Conservation (phyloP, 1,139 yeast species). For the Sporopachydermia cereana region DNA sequence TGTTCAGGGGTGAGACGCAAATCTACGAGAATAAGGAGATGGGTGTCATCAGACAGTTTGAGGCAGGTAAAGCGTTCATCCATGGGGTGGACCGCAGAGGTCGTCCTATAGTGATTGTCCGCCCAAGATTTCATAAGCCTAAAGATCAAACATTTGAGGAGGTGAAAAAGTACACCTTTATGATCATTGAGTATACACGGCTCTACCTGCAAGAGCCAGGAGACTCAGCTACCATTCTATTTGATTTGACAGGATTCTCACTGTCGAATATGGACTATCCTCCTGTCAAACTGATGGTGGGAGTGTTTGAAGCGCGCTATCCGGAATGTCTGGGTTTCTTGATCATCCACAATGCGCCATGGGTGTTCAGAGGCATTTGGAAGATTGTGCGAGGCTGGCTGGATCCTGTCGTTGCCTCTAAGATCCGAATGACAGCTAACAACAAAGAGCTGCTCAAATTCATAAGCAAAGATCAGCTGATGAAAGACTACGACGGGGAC, state of each 20-base stretch:
- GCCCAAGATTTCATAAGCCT: slow-evolving; percentile 65
- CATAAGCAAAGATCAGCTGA: slow-evolving; percentile 43
- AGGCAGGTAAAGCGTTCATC: slow-evolving; percentile 49
- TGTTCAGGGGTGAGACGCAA: slow-evolving; percentile 51
- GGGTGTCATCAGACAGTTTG: slow-evolving; percentile 40
- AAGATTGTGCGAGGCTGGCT: slow-evolving; percentile 74
- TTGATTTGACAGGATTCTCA: slow-evolving; percentile 66
- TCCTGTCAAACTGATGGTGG: slow-evolving; percentile 68
- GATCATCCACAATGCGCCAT: slow-evolving; percentile 78
- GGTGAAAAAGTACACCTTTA: slow-evolving; percentile 51
- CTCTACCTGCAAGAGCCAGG: slow-evolving; percentile 49
- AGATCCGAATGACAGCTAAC: slow-evolving; percentile 60
- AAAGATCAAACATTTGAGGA: slow-evolving; percentile 59
- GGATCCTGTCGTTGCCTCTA: slow-evolving; percentile 80
- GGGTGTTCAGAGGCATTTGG: slow-evolving; percentile 86
- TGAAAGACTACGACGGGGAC: slow-evolving; percentile 56
- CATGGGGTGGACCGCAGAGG: slow-evolving; percentile 53
- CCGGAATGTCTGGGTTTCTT: slow-evolving; percentile 75
- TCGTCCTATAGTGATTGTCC: slow-evolving; percentile 59
- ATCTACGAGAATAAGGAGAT: slow-evolving; percentile 25
- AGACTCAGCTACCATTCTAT: slow-evolving; percentile 62
- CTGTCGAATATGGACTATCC: slow-evolving; percentile 75
- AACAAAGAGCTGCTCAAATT: slow-evolving; percentile 45
- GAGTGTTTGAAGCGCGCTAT: slow-evolving; percentile 75
- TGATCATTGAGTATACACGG: slow-evolving; percentile 61